Conservation (phyloP, 2,329 filamentous ascomycete genomes). For the Fusarium longipes region DNA sequence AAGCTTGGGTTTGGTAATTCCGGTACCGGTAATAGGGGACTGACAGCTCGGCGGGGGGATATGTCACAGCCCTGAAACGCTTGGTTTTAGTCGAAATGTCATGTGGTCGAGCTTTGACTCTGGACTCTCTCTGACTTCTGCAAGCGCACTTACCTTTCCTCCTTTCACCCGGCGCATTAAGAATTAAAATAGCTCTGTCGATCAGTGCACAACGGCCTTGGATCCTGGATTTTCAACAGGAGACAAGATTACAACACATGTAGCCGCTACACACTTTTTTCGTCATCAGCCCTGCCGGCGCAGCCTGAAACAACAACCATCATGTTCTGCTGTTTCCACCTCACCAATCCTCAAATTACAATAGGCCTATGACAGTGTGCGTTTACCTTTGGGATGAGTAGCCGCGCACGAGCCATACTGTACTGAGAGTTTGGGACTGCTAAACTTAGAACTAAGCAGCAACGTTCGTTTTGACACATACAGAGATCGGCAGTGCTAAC, state of each 20-base stretch:
- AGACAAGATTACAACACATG: constrained; percentile 15
- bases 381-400: constrained; percentile 12
- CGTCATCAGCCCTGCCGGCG: constrained; percentile 30
- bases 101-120: constrained; percentile 27
- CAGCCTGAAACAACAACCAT: constrained; percentile 33
- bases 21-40: constrained; percentile 32
- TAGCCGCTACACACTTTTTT: constrained; percentile 18
- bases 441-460: constrained; percentile 35
- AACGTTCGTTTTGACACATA: constrained; percentile 17
- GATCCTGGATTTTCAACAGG: constrained; percentile 5
- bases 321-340: constrained; percentile 9
- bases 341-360: constrained; percentile 4
- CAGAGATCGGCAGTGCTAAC: constrained; percentile 25
- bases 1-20: constrained; percentile 28
- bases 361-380: not conserved
- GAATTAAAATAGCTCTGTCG: not conserved
- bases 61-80: constrained; percentile 41
- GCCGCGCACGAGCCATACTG: constrained; percentile 34
- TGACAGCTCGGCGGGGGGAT: constrained; percentile 22
- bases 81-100: constrained; percentile 25
- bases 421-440: constrained; percentile 22
- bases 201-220: constrained; percentile 1
- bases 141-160: not conserved
- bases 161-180: constrained; percentile 4
- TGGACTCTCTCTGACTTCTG: not conserved